A percentile compares a stretch with the other conserved stretches of the same genome.
Evolutionary conservation across 306 rosid species (phyloP).

Genomic region (Biancaea sappan): DNA sequence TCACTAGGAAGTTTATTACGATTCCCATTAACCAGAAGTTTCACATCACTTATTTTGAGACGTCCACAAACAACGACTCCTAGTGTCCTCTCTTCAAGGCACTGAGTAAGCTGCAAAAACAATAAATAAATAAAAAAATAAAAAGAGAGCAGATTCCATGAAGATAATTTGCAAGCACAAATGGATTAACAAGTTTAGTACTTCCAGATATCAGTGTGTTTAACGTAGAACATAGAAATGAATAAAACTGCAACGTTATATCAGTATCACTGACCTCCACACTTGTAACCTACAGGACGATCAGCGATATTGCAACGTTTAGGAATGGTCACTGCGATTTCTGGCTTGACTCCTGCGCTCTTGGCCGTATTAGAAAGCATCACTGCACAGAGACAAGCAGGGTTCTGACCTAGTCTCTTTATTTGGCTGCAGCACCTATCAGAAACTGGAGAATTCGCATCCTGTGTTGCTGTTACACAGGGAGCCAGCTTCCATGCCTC

Average conservation of each 20-base stretch:
- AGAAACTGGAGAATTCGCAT: constrained; percentile 40
- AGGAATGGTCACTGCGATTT: constrained; percentile 57
- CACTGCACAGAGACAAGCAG: constrained; percentile 54
- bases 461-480: constrained; percentile 51
- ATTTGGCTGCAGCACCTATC: constrained; percentile 52
- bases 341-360: constrained; percentile 45
- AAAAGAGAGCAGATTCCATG: not conserved
- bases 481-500: constrained; percentile 57
- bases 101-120: constrained; percentile 43
- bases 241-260: not conserved
- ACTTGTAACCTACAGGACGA: constrained; percentile 53
- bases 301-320: constrained; percentile 52
- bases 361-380: constrained; percentile 53
- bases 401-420: constrained; percentile 43
- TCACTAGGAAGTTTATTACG: not conserved
- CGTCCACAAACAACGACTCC: not conserved
- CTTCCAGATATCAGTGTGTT: not conserved
- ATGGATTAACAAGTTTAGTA: too few relatives aligned
- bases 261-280: constrained; percentile 47
- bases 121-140: not conserved
- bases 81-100: constrained; percentile 42
- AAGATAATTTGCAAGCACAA: not conserved
- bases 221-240: not conserved
- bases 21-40: not conserved
- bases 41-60: not conserved